These are phyloP conservation scores for Debaryomyces singareniensis DNA, from an alignment of 1,139 yeast genomes.

Conservation along the genomic window DNA sequence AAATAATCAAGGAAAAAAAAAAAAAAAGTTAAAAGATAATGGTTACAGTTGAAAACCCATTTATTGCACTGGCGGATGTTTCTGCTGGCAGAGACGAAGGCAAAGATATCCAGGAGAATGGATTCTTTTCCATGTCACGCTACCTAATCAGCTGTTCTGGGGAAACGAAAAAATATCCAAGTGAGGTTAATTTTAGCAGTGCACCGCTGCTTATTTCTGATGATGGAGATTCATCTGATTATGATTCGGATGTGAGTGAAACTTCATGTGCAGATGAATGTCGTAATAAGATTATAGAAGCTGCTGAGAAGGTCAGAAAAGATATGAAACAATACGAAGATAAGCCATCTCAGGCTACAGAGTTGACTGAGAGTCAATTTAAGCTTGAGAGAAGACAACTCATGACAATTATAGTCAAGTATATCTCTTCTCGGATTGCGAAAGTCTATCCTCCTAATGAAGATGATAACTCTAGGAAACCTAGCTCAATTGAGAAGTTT, in stretches of 20 bases:
- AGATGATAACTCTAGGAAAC: constrained; percentile 18
- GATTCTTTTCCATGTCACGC: constrained; percentile 2
- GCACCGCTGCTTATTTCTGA: constrained; percentile 26
- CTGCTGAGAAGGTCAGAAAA: constrained; percentile 6
- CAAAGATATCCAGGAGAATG: constrained; percentile 3
- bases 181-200: constrained; percentile 12
- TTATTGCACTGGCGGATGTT: neutral
- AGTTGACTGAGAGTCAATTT: constrained; percentile 7
- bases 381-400: constrained; percentile 22
- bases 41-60: constrained; percentile 4
- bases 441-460: constrained; percentile 42
- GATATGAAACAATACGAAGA: too few species aligned
- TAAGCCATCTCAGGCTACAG: constrained; percentile 1
- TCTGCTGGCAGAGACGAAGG: constrained; percentile 1
- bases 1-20: constrained; percentile 2
- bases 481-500: constrained; percentile 38
- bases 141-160: constrained; percentile 2
- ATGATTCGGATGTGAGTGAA: constrained; percentile 3
- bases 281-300: neutral
- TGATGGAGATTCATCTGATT: constrained; percentile 22
- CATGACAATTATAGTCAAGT: constrained; percentile 41
- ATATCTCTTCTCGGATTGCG: constrained; percentile 38
- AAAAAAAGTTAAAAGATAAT: constrained; percentile 1
- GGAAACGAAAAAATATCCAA: constrained; percentile 2
- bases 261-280: neutral